A percentile compares a stretch with the other conserved stretches of the same genome.
Evolutionary conservation across 1,284 basidiomycete species (phyloP).

Genomic region (Ganoderma sinense): DNA sequence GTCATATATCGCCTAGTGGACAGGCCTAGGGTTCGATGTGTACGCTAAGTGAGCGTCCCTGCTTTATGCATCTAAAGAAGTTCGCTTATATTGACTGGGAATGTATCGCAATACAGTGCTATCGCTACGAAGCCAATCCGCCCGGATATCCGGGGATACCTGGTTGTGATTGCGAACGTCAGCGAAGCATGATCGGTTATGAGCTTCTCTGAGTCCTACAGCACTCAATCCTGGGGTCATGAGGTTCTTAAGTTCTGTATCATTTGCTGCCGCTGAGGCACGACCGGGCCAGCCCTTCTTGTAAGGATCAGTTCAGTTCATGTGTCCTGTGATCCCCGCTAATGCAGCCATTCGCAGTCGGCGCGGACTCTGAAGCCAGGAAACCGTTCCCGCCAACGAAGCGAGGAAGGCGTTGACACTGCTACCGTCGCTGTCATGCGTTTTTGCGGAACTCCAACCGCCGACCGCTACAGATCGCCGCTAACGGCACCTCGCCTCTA

Average conservation of each 20-base stretch:
- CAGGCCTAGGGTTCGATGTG: too few species aligned
- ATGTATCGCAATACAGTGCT: not conserved
- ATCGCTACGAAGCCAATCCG: not conserved
- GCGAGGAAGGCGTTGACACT: conserved; percentile 1
- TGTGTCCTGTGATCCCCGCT: not conserved
- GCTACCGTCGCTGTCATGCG: not conserved
- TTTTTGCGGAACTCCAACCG: not conserved
- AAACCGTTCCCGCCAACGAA: not conserved
- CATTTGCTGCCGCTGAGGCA: not conserved
- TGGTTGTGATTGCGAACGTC: conserved; percentile 3
- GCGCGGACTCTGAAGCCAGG: not conserved
- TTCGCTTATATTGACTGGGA: not conserved
- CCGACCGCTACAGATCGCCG: conserved; percentile 3
- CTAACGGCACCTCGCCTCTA: not conserved
- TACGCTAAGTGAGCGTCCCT: not conserved
- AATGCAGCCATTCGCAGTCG: not conserved
- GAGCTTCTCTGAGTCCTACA: not conserved
- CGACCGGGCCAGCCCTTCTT: not conserved
- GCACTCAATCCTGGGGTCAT: not conserved
- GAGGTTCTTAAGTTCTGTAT: not conserved
- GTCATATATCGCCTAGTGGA: not conserved
- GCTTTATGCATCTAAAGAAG: not conserved
- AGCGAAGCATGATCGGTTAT: not conserved
- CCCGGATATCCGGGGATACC: conserved; percentile 4
- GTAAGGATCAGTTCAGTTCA: not conserved